These are phyloP conservation scores for Blastomyces parvus DNA, from an alignment of 2,329 filamentous ascomycete genomes.

Conservation along the genomic window DNA sequence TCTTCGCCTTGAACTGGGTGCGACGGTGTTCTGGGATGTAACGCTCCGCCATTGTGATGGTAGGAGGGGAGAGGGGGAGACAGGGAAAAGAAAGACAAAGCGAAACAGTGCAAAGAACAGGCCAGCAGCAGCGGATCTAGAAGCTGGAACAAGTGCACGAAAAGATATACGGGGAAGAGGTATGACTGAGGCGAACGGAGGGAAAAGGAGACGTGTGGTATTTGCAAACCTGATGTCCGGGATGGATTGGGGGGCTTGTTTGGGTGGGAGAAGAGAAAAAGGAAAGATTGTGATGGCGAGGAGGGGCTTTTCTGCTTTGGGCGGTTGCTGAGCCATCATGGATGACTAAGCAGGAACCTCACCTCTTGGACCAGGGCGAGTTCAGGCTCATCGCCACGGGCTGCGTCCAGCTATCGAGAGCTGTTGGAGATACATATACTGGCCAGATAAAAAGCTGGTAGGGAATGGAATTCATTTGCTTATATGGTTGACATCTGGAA, in stretches of 20 bases:
- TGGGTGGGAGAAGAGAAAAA: constrained; percentile 5
- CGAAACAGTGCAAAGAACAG: not conserved
- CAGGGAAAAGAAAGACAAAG: constrained; percentile 14
- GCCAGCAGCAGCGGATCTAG: constrained; percentile 9
- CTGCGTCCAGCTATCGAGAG: not conserved
- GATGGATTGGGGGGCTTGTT: constrained; percentile 10
- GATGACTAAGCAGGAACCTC: constrained; percentile 2
- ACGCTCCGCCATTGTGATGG: constrained; percentile 77
- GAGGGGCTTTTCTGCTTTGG: constrained; percentile 11
- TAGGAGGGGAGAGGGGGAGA: constrained; percentile 21
- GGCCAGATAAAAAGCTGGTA: not conserved
- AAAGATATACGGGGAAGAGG: constrained; percentile 10
- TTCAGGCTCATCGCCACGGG: too few species aligned
- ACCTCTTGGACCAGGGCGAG: not conserved
- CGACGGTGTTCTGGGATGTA: constrained; percentile 99
- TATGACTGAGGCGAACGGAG: constrained; percentile 13
- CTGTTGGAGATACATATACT: not conserved
- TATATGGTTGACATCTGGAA: not conserved
- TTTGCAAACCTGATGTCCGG: not conserved
- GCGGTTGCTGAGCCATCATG: not conserved
- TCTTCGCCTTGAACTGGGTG: constrained; percentile 99
- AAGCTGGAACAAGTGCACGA: not conserved
- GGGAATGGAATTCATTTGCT: not conserved
- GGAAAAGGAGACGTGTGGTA: not conserved
- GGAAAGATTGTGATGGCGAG: constrained; percentile 1